Base-by-base conservation (phyloP, 2,329 filamentous ascomycete species). In the Neophaeococcomyces mojaviensis region DNA sequence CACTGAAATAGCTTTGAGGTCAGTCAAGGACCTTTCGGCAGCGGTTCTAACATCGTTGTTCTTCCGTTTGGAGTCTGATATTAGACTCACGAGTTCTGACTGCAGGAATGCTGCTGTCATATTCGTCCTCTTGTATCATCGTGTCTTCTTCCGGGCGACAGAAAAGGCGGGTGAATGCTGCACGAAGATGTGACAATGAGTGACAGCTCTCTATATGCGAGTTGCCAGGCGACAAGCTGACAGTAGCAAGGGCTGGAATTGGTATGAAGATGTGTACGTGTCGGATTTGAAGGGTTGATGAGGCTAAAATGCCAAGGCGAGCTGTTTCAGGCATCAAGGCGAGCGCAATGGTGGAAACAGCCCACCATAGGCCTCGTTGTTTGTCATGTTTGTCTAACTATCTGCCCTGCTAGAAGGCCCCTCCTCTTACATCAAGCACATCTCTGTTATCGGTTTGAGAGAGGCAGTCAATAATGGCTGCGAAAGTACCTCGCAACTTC, bases 31-130 rank as follows among this genome's bases (percentile, higher is more conserved):
- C 67, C 89, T 94, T 62, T 98, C 92, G 22, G 92, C 88, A 41
- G 92, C 76, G 76, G 85, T 86, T 71, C 86, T 81, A 44, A 98
- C 74, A 59, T 97, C 92, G 57, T 84, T 80, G 66, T 96, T 84
- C 68, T 94, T 97, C 60, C 90, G 80, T 69, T 94, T 97, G 63
- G 89, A 92, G 72, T 98, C 92, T 67, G 94, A 87, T 59, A 95
- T 84, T 64, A 96, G 79, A 69, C 87, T 94, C 61, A 84, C 79
- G 64, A 96, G 79, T 77, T 96, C 89, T 48, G 86, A 82, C 61
- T 83, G 81, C 60, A 96, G 77, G 61, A 95, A 82, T 77, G 53
- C 53, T 47, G 55, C 53, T 43, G 55, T 58, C 56, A 58, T 58
- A 33, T 36, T 44, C 18, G 22, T 28, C 41, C 20, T 34, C 32